Conservation (phyloP, 257 asterid genomes). For the Rauvolfia tetraphylla region DNA sequence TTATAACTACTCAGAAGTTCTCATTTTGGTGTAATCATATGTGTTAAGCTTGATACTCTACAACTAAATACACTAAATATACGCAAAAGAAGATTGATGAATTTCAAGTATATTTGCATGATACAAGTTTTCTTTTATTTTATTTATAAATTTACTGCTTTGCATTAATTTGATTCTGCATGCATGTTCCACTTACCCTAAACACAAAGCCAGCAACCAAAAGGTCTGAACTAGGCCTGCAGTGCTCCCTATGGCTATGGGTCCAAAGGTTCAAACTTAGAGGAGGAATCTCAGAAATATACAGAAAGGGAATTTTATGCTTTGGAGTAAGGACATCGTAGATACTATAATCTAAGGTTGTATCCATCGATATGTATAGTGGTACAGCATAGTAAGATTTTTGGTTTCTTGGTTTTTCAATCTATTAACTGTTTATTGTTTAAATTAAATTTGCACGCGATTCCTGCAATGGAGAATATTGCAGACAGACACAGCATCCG, state of each 20-base stretch:
- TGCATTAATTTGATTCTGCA: background rate
- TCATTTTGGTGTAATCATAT: too few species aligned
- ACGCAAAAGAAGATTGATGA: background rate
- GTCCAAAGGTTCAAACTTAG: background rate
- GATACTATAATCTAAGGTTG: background rate
- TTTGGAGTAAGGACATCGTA: background rate
- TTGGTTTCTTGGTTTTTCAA: background rate
- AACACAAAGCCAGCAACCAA: background rate
- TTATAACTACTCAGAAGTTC: background rate
- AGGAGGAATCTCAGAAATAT: conserved; percentile 1
- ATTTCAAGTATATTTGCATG: background rate
- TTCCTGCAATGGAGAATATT: conserved; percentile 31
- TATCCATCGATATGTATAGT: background rate
- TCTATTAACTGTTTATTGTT: background rate
- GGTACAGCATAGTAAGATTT: background rate
- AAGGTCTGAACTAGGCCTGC: background rate
- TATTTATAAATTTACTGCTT: background rate
- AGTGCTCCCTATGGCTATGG: background rate
- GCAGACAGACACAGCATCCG: conserved; percentile 98
- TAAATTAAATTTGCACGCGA: conserved; percentile 16
- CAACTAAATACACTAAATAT: background rate
- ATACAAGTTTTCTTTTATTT: background rate
- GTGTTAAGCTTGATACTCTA: background rate
- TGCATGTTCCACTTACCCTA: background rate
- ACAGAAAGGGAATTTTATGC: background rate